phyloP scores from a whole-genome alignment of 176 grass and related monocot species.

The Stipa capillata region DNA sequence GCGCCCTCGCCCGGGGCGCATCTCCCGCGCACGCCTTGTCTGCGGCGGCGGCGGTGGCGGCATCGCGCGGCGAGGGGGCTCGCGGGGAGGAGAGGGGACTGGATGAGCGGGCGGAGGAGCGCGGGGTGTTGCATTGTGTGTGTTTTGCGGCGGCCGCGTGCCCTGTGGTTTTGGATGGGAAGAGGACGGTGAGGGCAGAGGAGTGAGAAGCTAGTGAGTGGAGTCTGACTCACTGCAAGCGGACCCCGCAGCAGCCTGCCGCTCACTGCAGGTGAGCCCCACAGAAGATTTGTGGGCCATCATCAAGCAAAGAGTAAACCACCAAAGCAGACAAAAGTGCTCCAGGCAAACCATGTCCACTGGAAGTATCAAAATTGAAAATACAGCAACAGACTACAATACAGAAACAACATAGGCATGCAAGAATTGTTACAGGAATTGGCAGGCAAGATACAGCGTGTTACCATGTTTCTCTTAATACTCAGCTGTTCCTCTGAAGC shows the following conservation, averaged over 20 bases:
- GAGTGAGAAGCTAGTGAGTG: not conserved
- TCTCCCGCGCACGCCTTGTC: constrained; percentile 17
- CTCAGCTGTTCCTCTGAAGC: not conserved
- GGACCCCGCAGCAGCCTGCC: not conserved
- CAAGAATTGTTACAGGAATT: not conserved
- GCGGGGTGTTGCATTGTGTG: constrained; percentile 6
- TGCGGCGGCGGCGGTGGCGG: not conserved
- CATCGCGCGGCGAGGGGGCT: not conserved
- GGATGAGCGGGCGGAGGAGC: constrained; percentile 40
- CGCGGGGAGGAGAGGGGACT: not conserved
- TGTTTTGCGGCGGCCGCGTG: not conserved
- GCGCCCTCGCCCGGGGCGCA: constrained; percentile 26
- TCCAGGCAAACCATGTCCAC: not conserved
- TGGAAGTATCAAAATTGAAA: not conserved
- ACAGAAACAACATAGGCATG: not conserved
- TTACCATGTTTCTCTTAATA: not conserved
- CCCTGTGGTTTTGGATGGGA: constrained; percentile 24
- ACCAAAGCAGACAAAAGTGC: not conserved
- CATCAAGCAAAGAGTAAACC: accelerated
- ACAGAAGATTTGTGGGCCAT: not conserved
- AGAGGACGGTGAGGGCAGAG: constrained; percentile 5
- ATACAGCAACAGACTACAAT: too few species aligned
- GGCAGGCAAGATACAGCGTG: too few species aligned
- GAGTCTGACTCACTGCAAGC: not conserved
- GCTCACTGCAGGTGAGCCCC: not conserved